phyloP scores from a whole-genome alignment of 2,329 filamentous ascomycete genomes.

The Ceratocystiopsis minuta region DNA sequence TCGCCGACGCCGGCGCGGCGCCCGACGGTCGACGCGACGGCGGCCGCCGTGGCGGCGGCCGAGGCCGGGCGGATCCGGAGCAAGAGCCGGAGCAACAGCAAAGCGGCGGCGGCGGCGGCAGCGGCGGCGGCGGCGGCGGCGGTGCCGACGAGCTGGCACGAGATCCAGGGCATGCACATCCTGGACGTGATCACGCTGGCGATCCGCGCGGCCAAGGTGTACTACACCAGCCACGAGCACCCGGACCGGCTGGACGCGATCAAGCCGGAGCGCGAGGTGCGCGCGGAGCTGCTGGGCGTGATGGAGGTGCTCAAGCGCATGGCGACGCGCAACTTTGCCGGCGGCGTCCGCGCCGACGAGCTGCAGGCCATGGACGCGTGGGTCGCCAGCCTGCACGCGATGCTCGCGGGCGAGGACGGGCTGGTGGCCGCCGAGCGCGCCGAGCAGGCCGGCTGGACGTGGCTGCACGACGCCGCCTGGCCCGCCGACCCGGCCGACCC shows the following conservation, averaged over 20 bases:
- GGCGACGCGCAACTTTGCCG: conserved; percentile 70
- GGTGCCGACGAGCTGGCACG: conserved; percentile 43
- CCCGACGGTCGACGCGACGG: conserved; percentile 4
- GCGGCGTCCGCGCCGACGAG: conserved; percentile 66
- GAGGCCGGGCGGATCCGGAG: too few species aligned
- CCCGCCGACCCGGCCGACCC: conserved; percentile 1
- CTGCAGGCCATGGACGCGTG: conserved; percentile 57
- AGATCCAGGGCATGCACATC: conserved; percentile 81
- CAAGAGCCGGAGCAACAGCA: not conserved
- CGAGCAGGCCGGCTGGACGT: conserved; percentile 59
- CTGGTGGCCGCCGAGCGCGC: conserved; percentile 55
- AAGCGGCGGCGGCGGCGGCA: conserved; percentile 16
- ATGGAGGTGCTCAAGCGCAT: conserved; percentile 86
- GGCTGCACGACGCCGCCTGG: conserved; percentile 65
- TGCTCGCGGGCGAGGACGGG: conserved; percentile 60
- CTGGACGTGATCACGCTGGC: conserved; percentile 85
- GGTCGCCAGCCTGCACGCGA: conserved; percentile 59
- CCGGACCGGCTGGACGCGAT: conserved; percentile 73
- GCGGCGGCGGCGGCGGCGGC: too few species aligned
- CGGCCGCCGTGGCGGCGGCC: conserved; percentile 8
- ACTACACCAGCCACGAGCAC: conserved; percentile 84
- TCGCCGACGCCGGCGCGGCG: too few species aligned
- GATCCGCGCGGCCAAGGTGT: conserved; percentile 89
- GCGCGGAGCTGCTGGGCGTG: conserved; percentile 66
- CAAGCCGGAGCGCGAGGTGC: conserved; percentile 70